Percentiles rank a stretch among this genome's conserved stretches.
These are phyloP conservation scores for Vigna radiata DNA, from an alignment of 306 rosid genomes.

Conservation along the genomic window DNA sequence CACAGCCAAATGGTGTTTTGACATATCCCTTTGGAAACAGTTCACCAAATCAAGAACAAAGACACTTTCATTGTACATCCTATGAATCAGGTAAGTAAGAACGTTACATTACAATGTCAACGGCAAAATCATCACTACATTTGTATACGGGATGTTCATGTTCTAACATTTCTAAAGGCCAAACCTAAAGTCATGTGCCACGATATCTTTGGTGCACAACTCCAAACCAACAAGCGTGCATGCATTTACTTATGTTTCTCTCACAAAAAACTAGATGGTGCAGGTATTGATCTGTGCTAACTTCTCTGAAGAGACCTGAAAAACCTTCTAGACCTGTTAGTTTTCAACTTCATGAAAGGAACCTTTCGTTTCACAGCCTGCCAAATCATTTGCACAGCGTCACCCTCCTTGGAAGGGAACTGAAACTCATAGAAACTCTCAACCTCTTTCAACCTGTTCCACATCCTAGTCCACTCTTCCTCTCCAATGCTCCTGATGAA, in stretches of 20 bases:
- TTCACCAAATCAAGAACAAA: slow-evolving; percentile 21
- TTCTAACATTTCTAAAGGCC: slow-evolving; percentile 45
- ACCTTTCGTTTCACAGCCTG: slow-evolving; percentile 75
- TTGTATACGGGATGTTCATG: neutral
- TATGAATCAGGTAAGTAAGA: neutral
- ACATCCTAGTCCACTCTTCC: slow-evolving; percentile 83
- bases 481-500: slow-evolving; percentile 60
- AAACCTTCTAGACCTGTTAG: slow-evolving; percentile 66
- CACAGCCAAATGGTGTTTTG: neutral
- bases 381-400: slow-evolving; percentile 93
- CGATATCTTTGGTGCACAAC: slow-evolving; percentile 9
- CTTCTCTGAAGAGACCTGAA: slow-evolving; percentile 37
- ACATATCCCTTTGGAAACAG: neutral
- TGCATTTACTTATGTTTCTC: too few species aligned
- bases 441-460: slow-evolving; percentile 76
- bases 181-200: slow-evolving; percentile 7
- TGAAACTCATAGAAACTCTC: slow-evolving; percentile 67
- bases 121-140: slow-evolving; percentile 27
- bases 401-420: slow-evolving; percentile 73
- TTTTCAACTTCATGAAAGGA: slow-evolving; percentile 62
- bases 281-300: slow-evolving; percentile 42
- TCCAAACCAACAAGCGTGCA: neutral
- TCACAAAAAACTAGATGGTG: slow-evolving; percentile 21
- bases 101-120: slow-evolving; percentile 33
- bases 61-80: slow-evolving; percentile 16